phyloP scores from a whole-genome alignment of 331 rosid genomes.

The Ulmus americana region DNA sequence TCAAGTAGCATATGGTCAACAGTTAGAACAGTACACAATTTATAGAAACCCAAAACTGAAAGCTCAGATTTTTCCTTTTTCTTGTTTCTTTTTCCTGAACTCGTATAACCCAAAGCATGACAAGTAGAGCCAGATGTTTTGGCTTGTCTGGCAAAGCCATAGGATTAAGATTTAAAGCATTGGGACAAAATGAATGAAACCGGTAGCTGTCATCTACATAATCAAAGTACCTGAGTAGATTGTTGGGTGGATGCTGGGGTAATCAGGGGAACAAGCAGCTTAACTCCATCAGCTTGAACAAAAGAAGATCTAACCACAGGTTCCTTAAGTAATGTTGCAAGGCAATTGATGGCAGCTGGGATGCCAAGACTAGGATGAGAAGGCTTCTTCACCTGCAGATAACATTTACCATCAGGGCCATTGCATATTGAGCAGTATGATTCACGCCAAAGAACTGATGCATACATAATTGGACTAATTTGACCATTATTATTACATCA shows the following conservation, averaged over 20 bases:
- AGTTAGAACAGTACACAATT: not conserved
- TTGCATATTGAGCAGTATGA: not conserved
- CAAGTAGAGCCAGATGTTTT: slow-evolving; percentile 9
- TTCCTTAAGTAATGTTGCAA: slow-evolving; percentile 82
- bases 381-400: slow-evolving; percentile 65
- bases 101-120: slow-evolving; percentile 10
- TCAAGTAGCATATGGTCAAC: slow-evolving; percentile 33
- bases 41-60: not conserved
- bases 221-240: slow-evolving; percentile 69
- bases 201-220: not conserved
- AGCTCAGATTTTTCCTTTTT: not conserved
- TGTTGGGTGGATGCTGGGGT: slow-evolving; percentile 96
- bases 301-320: slow-evolving; percentile 79
- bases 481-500: no score
- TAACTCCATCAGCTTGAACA: slow-evolving; percentile 86
- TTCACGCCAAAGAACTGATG: slow-evolving; percentile 1
- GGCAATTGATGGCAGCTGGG: slow-evolving; percentile 73
- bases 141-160: slow-evolving; percentile 1
- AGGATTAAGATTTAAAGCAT: not conserved
- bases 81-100: not conserved
- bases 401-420: slow-evolving; percentile 17
- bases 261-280: slow-evolving; percentile 81
- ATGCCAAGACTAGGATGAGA: slow-evolving; percentile 78
- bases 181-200: slow-evolving; percentile 8
- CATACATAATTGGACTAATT: not conserved